These are phyloP conservation scores for Citrus hindsii DNA, from an alignment of 345 rosid genomes.

Conservation along the genomic window DNA sequence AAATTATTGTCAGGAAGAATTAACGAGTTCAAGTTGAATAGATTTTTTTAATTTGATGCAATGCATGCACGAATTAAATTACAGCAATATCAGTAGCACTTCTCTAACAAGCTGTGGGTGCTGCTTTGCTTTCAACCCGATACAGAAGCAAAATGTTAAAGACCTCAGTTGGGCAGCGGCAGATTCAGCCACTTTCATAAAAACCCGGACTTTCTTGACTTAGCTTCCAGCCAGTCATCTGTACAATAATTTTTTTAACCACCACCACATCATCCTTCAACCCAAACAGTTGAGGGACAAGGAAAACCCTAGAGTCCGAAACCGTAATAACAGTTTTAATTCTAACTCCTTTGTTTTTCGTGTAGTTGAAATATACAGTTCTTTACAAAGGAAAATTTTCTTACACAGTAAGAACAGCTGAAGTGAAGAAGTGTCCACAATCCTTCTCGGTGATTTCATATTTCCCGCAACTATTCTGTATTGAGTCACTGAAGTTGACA, in stretches of 20 bases:
- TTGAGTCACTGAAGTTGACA: neutral
- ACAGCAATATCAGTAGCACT: slow-evolving; percentile 8
- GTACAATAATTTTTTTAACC: slow-evolving; percentile 14
- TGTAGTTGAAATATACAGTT: slow-evolving; percentile 15
- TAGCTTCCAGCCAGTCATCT: slow-evolving; percentile 13
- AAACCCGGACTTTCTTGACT: slow-evolving; percentile 3
- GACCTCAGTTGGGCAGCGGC: neutral
- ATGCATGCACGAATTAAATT: slow-evolving; percentile 4
- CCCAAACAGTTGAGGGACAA: neutral
- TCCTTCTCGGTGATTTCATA: neutral
- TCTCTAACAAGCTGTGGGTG: neutral
- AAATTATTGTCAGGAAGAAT: neutral
- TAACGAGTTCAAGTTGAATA: slow-evolving; percentile 2
- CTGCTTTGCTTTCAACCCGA: neutral
- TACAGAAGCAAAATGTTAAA: neutral
- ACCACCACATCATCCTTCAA: neutral
- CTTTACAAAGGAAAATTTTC: slow-evolving; percentile 13
- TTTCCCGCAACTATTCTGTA: neutral
- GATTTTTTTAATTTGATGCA: slow-evolving; percentile 17
- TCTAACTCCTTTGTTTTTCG: slow-evolving; percentile 10
- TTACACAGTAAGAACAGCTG: neutral
- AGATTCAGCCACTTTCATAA: slow-evolving; percentile 10
- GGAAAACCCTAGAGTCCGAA: neutral
- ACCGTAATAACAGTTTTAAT: slow-evolving; percentile 4
- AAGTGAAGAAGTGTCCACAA: neutral